Base-by-base conservation (phyloP, 768 basidiomycete genomes). In the Dacryopinax spathularia region DNA sequence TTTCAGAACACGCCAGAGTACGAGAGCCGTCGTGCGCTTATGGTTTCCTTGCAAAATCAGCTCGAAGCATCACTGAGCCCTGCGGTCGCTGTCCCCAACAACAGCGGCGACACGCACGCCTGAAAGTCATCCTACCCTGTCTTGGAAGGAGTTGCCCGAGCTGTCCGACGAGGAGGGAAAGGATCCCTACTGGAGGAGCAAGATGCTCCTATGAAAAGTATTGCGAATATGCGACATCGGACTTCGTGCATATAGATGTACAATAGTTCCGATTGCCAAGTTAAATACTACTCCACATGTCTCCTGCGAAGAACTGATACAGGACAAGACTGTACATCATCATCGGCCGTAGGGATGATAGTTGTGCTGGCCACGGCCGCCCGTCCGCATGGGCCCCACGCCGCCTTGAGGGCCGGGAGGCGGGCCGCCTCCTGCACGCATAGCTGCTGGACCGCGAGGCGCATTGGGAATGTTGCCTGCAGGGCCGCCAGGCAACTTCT, bases 31-130 rank as follows among this genome's bases (percentile, higher is more conserved):
- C 82, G 90, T 35, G 81, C 84, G 2, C 78, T 99, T 33, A 84
- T 98, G 84, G 84, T 93, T 65, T 91, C 86, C 64, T 80, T 99
- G 31, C 92, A 96, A 72, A 98, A 99, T 71, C 89, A 96, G 73
- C 84, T 98, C 56, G 96, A 99, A 75, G 89, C 91, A 1, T 84
- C 88, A 0, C 80, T 95, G 64, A 91, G 89, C 71, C 87, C 90
- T n/a, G 89, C 90, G 1, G 79, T 99, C 60, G 88, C 93, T 29
- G 85, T 87, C 29, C 89, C 91, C 3, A 88, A 97, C 73, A 87
- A 85, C 65, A 79, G 84, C 1, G 82, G 84, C 67, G 91, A 97
- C 72, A 78, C 86, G 35, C 76, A 81, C 13, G 79, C 81, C 3
- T 93, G 90, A 75, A 83, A 84, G 65, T 79, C 80, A 60, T 92